A percentile compares a stretch with the other conserved stretches of the same genome.
phyloP scores from a whole-genome alignment of 257 asterid species.

The Cinchona pubescens region DNA sequence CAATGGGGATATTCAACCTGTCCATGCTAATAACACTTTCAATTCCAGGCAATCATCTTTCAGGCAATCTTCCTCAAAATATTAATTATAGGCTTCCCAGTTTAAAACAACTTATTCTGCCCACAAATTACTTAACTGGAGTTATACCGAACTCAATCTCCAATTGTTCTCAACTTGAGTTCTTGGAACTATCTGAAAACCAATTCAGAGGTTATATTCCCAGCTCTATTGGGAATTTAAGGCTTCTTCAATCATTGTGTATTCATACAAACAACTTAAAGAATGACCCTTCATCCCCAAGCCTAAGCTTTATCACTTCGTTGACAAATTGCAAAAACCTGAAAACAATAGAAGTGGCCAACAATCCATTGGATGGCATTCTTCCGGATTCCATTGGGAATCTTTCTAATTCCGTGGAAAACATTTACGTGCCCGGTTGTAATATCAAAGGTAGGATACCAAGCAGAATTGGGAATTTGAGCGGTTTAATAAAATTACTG shows the following conservation, averaged over 20 bases:
- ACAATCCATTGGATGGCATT: slow-evolving; percentile 21
- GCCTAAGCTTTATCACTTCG: slow-evolving; percentile 2
- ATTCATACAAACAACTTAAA: slow-evolving; percentile 24
- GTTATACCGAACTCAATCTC: slow-evolving; percentile 28
- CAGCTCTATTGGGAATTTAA: slow-evolving; percentile 30
- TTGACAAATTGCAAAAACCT: slow-evolving; percentile 20
- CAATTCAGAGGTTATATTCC: slow-evolving; percentile 32
- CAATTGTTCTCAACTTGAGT: slow-evolving; percentile 20
- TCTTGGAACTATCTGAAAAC: slow-evolving; percentile 12
- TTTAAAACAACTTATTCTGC: slow-evolving; percentile 8
- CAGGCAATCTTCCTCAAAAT: slow-evolving; percentile 21
- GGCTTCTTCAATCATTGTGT: slow-evolving; percentile 16
- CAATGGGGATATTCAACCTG: slow-evolving; percentile 19
- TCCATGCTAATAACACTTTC: background rate
- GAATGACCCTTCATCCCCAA: background rate
- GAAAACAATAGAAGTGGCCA: background rate
- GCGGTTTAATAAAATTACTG: background rate
- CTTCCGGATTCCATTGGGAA: slow-evolving; percentile 33
- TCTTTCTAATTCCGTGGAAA: slow-evolving; percentile 16
- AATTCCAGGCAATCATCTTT: slow-evolving; percentile 1
- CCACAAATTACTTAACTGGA: slow-evolving; percentile 9
- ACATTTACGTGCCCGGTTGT: background rate
- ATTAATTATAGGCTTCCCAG: slow-evolving; percentile 16
- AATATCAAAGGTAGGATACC: slow-evolving; percentile 26
- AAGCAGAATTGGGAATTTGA: slow-evolving; percentile 27